phyloP scores from a whole-genome alignment of 176 grass and related monocot species.

The Oryza glumipatula region DNA sequence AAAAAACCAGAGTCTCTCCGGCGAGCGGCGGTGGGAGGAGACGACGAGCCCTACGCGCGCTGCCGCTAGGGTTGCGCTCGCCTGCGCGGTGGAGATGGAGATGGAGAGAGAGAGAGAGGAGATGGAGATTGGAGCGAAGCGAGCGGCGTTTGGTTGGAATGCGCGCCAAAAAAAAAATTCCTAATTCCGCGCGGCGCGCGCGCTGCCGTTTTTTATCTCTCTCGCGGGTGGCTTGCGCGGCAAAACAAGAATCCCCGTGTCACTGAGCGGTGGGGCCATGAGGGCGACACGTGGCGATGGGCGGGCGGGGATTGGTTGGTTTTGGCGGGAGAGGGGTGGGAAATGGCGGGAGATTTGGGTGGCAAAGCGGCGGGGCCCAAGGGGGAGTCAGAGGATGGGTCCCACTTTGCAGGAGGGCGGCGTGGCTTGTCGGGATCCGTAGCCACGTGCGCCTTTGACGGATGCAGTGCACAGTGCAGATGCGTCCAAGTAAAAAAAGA shows the following conservation, averaged over 20 bases:
- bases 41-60: neutral
- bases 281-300: neutral
- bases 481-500: neutral
- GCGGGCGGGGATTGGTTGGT: neutral
- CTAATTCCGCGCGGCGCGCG: neutral
- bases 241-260: neutral
- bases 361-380: neutral
- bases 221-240: slow-evolving; percentile 32
- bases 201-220: slow-evolving; percentile 1
- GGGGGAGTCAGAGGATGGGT: neutral
- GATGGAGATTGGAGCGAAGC: neutral
- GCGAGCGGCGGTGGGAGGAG: slow-evolving; percentile 14
- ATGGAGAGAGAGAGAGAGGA: no score
- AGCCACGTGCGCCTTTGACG: slow-evolving; percentile 33
- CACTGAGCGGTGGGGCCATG: slow-evolving; percentile 24
- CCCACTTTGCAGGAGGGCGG: neutral
- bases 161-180: slow-evolving; percentile 49
- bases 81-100: neutral
- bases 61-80: slow-evolving; percentile 26
- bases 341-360: slow-evolving; percentile 56
- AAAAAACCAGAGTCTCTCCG: neutral
- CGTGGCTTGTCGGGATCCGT: slow-evolving; percentile 37
- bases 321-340: slow-evolving; percentile 52
- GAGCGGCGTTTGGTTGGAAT: neutral
- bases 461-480: neutral